These are phyloP conservation scores for Jasminum sambac DNA, from an alignment of 257 asterid genomes.

Conservation along the genomic window DNA sequence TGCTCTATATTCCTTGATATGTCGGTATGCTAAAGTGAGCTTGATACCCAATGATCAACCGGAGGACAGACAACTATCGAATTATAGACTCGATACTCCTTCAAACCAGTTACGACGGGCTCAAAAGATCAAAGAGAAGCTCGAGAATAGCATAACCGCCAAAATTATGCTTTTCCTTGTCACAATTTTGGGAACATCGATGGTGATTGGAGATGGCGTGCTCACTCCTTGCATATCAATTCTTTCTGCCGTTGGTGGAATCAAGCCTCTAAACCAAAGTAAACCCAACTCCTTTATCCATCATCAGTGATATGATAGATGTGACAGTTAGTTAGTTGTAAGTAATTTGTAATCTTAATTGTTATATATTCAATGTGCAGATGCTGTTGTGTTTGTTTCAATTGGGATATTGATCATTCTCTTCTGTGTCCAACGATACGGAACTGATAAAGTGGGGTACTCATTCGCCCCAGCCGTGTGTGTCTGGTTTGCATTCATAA, in stretches of 20 bases:
- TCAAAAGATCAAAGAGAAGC: conserved; percentile 39
- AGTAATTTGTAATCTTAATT: no score
- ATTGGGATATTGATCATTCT: conserved; percentile 50
- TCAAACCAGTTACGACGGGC: conserved; percentile 47
- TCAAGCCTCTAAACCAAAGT: conserved; percentile 39
- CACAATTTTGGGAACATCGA: conserved; percentile 73
- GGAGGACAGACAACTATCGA: conserved; percentile 61
- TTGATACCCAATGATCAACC: conserved; percentile 68
- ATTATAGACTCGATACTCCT: conserved; percentile 51
- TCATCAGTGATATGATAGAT: no score
- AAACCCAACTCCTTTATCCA: neutral
- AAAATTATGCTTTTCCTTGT: conserved; percentile 53
- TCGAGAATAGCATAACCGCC: conserved; percentile 52
- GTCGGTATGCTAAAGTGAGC: conserved; percentile 72
- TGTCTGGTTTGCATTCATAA: conserved; percentile 53
- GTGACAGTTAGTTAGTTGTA: no score
- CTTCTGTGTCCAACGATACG: conserved; percentile 61
- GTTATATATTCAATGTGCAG: conserved; percentile 37
- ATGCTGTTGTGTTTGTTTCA: conserved; percentile 41
- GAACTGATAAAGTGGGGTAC: conserved; percentile 74
- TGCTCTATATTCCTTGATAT: conserved; percentile 67
- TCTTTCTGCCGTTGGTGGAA: conserved; percentile 74
- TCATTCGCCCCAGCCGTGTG: conserved; percentile 62
- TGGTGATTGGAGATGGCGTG: conserved; percentile 87
- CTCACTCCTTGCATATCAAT: conserved; percentile 87